Conservation (phyloP, 164 flowering plant species). For the Tinospora cordifolia region DNA sequence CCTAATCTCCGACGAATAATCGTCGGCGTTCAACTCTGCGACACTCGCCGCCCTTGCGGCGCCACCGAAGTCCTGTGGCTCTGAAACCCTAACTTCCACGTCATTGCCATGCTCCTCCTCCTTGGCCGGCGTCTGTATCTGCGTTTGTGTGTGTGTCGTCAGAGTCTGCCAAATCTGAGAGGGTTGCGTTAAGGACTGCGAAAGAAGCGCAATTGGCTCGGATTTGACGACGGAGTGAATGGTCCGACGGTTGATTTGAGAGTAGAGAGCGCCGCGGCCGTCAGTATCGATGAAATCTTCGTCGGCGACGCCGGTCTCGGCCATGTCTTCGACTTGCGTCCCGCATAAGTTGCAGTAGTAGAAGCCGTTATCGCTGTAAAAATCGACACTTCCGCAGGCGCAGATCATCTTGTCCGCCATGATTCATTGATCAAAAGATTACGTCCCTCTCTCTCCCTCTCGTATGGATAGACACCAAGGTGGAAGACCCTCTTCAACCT, state of each 20-base stretch:
- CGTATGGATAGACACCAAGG: neutral
- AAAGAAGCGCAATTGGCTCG: conserved; percentile 18
- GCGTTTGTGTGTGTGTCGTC: neutral
- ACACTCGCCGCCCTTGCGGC: neutral
- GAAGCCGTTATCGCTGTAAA: conserved; percentile 46
- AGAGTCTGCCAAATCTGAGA: conserved; percentile 17
- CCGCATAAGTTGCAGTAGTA: conserved; percentile 54
- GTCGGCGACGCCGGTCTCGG: conserved; percentile 45
- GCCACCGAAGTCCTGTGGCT: conserved; percentile 40
- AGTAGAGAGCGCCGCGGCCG: conserved; percentile 29
- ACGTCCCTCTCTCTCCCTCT: too few relatives aligned
- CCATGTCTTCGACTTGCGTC: conserved; percentile 46
- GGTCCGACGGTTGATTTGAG: conserved; percentile 16
- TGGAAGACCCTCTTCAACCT: neutral
- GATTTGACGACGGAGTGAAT: conserved; percentile 19
- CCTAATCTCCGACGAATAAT: conserved; percentile 39
- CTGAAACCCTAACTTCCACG: conserved; percentile 26
- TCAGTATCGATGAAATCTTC: conserved; percentile 32
- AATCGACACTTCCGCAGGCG: conserved; percentile 41
- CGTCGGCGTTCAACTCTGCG: conserved; percentile 19
- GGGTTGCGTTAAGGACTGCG: conserved; percentile 19
- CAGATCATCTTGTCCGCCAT: conserved; percentile 18
- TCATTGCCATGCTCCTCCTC: conserved; percentile 11
- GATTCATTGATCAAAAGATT: neutral
- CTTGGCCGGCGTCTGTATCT: neutral